Percentiles rank a stretch among this genome's conserved stretches.
These are phyloP conservation scores for Zostera marina DNA, from an alignment of 116 monocot genomes.

Conservation along the genomic window DNA sequence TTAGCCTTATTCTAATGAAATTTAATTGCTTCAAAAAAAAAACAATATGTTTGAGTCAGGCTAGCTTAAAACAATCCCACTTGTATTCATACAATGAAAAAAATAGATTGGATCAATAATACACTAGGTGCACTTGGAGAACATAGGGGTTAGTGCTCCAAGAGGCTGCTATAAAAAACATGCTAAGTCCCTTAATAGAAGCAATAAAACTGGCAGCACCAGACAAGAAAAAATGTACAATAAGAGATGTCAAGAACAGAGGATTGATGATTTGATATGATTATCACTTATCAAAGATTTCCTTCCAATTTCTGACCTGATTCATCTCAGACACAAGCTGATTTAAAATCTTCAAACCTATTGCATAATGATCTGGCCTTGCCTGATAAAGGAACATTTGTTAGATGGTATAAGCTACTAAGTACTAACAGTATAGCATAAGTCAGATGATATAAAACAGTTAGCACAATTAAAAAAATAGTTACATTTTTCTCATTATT, in stretches of 20 bases:
- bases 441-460: background rate
- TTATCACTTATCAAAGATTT: too few relatives aligned
- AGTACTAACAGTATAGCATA: background rate
- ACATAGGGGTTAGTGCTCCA: too few relatives aligned
- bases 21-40: too few relatives aligned
- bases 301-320: slow-evolving; percentile 35
- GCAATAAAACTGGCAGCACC: too few relatives aligned
- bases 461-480: background rate
- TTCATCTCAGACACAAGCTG: slow-evolving; percentile 92
- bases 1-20: too few relatives aligned
- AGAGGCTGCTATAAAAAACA: too few relatives aligned
- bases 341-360: slow-evolving; percentile 91
- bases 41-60: too few relatives aligned
- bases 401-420: background rate
- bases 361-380: slow-evolving; percentile 64
- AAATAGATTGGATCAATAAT: background rate
- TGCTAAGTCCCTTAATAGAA: too few relatives aligned
- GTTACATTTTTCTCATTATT: background rate
- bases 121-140: too few relatives aligned
- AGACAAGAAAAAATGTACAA: too few relatives aligned
- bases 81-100: background rate
- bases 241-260: too few relatives aligned
- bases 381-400: slow-evolving; percentile 26
- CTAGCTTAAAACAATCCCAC: too few relatives aligned
- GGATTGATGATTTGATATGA: background rate